phyloP scores from a whole-genome alignment of 768 basidiomycete genomes.

The Leccinum longicurvipes region DNA sequence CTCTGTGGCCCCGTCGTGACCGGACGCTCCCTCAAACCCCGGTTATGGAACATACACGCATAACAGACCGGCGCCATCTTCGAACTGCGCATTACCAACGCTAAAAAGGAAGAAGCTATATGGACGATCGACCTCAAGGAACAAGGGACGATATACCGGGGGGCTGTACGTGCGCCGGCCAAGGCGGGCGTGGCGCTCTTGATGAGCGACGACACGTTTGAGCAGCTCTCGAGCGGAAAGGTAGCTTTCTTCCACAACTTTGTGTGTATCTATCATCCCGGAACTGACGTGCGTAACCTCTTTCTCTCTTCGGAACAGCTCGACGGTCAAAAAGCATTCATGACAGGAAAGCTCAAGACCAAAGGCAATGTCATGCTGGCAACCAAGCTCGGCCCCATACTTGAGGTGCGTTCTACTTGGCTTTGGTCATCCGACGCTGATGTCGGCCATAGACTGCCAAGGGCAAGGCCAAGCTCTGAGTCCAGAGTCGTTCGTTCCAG shows the following conservation, averaged over 20 bases:
- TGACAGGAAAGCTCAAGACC: conserved; percentile 92
- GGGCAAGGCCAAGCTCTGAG: conserved; percentile 42
- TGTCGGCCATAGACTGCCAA: conserved; percentile 25
- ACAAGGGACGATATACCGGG: conserved; percentile 72
- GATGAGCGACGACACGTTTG: conserved; percentile 72
- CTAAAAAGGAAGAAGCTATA: conserved; percentile 60
- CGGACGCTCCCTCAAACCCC: no score
- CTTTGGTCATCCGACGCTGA: background rate
- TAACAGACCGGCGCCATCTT: conserved; percentile 85
- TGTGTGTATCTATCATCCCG: no score
- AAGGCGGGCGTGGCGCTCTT: conserved; percentile 84
- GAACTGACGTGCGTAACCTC: background rate
- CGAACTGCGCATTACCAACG: conserved; percentile 77
- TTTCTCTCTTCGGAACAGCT: conserved; percentile 49
- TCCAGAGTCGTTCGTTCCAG: no score
- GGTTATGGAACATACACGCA: no score
- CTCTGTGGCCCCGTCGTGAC: no score
- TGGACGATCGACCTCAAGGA: conserved; percentile 97
- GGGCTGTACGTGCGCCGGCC: conserved; percentile 41
- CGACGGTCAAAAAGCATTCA: conserved; percentile 93
- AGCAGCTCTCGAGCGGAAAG: conserved; percentile 70
- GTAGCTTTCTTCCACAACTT: no score
- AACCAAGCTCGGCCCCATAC: conserved; percentile 81
- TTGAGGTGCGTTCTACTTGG: conserved; percentile 54
- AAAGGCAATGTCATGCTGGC: conserved; percentile 93